Conservation (phyloP, 202 grass and related monocot genomes). For the Thinopyrum obtusiflorum region DNA sequence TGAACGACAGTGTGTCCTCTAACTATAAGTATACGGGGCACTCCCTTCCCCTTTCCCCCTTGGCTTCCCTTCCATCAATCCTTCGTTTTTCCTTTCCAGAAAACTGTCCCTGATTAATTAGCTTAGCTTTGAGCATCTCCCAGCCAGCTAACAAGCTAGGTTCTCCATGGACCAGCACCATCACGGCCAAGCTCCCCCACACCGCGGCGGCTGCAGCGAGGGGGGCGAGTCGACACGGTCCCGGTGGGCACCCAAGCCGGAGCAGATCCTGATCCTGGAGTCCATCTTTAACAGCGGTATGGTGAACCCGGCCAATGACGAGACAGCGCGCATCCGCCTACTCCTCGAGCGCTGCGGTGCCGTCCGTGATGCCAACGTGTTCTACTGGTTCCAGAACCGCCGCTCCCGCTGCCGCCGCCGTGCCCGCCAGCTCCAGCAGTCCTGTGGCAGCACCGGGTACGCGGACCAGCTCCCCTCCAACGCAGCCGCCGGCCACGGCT, state of each 20-base stretch:
- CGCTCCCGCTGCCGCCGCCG: constrained; percentile 67
- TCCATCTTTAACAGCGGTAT: constrained; percentile 81
- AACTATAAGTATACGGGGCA: constrained; percentile 26
- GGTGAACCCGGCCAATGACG: constrained; percentile 73
- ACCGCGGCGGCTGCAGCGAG: not conserved
- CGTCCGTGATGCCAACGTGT: constrained; percentile 51
- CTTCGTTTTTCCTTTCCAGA: constrained; percentile 28
- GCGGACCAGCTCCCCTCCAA: not conserved
- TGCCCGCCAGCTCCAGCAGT: constrained; percentile 66
- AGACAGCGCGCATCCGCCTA: constrained; percentile 62
- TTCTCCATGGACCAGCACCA: constrained; percentile 26
- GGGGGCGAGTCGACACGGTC: constrained; percentile 38
- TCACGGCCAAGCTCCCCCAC: constrained; percentile 15
- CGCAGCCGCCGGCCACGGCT: not conserved
- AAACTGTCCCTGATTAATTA: not conserved
- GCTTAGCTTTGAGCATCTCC: constrained; percentile 25
- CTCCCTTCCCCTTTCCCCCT: constrained; percentile 24
- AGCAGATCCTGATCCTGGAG: constrained; percentile 79
- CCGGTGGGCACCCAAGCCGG: constrained; percentile 59
- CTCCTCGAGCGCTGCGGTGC: constrained; percentile 51
- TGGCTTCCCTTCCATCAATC: not conserved
- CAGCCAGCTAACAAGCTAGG: not conserved
- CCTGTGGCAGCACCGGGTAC: not conserved
- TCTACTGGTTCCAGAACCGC: constrained; percentile 85
- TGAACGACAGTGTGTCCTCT: not conserved